These are phyloP conservation scores for Endothia cerciana DNA, from an alignment of 2,329 filamentous ascomycete species.

Conservation along the genomic window DNA sequence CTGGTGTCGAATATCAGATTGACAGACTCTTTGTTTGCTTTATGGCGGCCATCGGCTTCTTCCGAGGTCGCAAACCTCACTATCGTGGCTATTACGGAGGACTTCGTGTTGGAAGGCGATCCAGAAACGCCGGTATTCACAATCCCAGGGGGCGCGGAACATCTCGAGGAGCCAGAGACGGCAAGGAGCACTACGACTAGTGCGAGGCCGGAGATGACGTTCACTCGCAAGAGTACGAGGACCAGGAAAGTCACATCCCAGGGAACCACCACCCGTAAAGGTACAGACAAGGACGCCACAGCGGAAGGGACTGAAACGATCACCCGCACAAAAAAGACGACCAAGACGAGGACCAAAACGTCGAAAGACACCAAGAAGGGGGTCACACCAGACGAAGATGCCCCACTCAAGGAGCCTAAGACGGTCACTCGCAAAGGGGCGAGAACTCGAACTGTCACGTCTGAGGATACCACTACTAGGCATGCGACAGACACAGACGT, in stretches of 20 bases:
- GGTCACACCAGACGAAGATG: background rate
- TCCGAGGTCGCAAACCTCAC: background rate
- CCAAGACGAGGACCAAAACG: background rate
- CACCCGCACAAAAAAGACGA: background rate
- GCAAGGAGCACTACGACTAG: too few relatives aligned
- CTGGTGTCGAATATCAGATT: background rate
- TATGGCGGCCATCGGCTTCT: background rate
- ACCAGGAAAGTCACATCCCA: background rate
- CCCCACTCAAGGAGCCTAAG: background rate
- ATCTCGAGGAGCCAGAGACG: too few relatives aligned
- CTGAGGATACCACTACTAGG: background rate
- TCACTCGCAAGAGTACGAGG: background rate
- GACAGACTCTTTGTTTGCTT: background rate
- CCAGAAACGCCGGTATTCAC: too few relatives aligned
- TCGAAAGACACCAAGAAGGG: background rate
- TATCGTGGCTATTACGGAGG: background rate
- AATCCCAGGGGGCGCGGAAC: too few relatives aligned
- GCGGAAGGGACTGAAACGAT: background rate
- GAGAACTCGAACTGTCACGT: background rate
- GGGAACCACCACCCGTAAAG: background rate
- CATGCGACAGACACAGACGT: background rate
- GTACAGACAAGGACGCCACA: background rate
- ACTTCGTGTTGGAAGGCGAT: too few relatives aligned
- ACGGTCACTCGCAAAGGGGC: background rate
- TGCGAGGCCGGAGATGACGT: too few relatives aligned